Base-by-base conservation (phyloP, 345 rosid species). In the Chamaenerion angustifolium region DNA sequence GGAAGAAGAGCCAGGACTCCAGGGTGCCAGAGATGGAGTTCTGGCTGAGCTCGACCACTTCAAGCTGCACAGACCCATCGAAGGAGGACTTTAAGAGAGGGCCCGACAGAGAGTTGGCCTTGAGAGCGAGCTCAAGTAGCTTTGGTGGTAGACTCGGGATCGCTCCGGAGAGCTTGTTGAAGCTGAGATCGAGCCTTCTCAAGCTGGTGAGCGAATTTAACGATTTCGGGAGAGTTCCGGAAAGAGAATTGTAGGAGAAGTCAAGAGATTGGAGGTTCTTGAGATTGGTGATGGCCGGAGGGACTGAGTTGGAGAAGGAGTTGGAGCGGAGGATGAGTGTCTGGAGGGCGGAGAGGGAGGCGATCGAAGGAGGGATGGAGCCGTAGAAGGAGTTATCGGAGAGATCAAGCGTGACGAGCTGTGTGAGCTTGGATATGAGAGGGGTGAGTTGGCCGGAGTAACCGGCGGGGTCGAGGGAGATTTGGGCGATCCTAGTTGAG, bases 401-500 rank as follows among this genome's bases (percentile, higher is more conserved):
- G 54, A 90, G 80, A 66, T 86, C 94, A 41, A 86, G 87, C 8
- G 53, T 48, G 40, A 65, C 46, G 27, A 90, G 94, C 11, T 58
- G 61, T 15, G 83, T 66, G 63, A 89, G 95, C 0, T 55, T 44
- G 43, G 94, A 82, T 42, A 85, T 25, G 51, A 81, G 71, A 0
- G 95, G 94, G 25, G 71, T 74, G 64, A 90, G 84, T 43, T 44
- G 76, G 54, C 95, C 95, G 4, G 92, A 73, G 71, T 90, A 90
- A 16, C 86, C 87, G 13, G 69, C 80, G 4, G 98, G 72, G 59
- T 90, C 95, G 13, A 90, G 84, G 44, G 94, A 79, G 68, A 90
- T 72, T 56, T 76, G 58, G 41, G 37, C 43, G 66, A 62, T 49
- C 27, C 57, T 48, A 52, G 58, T 8, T 19, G 62, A 43, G 56